Evolutionary conservation across 805 yeast species (phyloP).

Genomic region (Myxozyma kluyveri): DNA sequence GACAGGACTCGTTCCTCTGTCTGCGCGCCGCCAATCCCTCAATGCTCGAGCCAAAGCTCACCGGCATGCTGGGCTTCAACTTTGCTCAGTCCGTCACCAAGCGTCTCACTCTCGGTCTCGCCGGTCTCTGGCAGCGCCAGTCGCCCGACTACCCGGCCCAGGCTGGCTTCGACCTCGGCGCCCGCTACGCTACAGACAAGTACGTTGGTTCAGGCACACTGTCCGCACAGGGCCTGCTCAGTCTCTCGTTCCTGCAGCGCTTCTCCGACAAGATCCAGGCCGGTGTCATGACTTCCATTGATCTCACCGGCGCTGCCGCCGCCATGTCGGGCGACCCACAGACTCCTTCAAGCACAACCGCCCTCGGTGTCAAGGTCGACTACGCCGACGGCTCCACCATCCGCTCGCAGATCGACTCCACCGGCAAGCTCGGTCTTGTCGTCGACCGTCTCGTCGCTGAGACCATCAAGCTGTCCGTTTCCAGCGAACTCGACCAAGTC

Average conservation of each 20-base stretch:
- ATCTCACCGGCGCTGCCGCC: constrained; percentile 39
- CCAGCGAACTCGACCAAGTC: constrained; percentile 89
- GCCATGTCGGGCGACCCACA: constrained; percentile 80
- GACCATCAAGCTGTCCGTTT: constrained; percentile 79
- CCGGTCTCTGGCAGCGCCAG: constrained; percentile 72
- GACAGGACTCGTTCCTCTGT: constrained; percentile 81
- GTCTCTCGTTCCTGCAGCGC: constrained; percentile 91
- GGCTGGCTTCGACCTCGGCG: constrained; percentile 83
- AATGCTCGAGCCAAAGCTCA: constrained; percentile 65
- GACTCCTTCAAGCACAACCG: constrained; percentile 84
- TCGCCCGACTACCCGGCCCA: constrained; percentile 75
- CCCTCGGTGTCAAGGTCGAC: constrained; percentile 95
- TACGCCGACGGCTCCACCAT: constrained; percentile 85
- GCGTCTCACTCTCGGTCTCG: constrained; percentile 82
- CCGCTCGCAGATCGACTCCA: constrained; percentile 90
- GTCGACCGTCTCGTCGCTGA: constrained; percentile 93
- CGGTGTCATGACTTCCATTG: constrained; percentile 80
- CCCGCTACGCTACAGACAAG: constrained; percentile 80
- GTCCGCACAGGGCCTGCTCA: constrained; percentile 82
- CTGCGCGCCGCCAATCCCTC: constrained; percentile 90
- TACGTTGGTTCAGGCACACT: constrained; percentile 95
- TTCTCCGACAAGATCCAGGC: constrained; percentile 92
- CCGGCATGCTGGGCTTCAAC: constrained; percentile 92
- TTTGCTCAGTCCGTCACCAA: constrained; percentile 85
- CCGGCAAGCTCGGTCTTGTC: constrained; percentile 86